Conservation (phyloP, 2,329 filamentous ascomycete genomes). For the Trichoderma hamatum region DNA sequence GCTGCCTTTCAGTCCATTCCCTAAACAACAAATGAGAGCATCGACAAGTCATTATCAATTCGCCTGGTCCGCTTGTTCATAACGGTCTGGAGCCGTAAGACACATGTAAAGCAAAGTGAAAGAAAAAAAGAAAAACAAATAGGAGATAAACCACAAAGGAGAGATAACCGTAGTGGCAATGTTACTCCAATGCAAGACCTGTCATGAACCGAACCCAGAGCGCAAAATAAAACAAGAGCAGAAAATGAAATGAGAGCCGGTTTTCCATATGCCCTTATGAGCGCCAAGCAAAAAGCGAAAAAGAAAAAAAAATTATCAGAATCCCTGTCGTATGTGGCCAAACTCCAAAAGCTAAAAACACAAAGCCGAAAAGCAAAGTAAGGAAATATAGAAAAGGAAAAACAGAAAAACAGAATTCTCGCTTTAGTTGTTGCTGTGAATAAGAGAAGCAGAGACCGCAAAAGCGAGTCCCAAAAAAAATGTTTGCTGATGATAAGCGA, state of each 20-base stretch:
- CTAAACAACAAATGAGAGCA: constrained; percentile 22
- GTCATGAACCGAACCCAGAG: constrained; percentile 24
- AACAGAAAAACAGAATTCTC: constrained; percentile 9
- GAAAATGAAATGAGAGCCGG: constrained; percentile 2
- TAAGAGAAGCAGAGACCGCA: constrained; percentile 8
- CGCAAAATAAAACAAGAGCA: neutral
- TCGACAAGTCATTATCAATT: constrained; percentile 25
- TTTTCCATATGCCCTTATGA: constrained; percentile 24
- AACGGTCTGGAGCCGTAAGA: constrained; percentile 26
- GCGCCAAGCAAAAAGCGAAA: constrained; percentile 18
- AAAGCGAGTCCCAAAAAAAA: neutral
- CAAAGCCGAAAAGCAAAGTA: neutral
- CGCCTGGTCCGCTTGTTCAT: constrained; percentile 22
- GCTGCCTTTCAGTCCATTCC: constrained; percentile 25
- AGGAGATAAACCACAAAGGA: constrained; percentile 14
- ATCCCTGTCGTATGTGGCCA: constrained; percentile 17
- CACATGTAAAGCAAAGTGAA: constrained; percentile 14
- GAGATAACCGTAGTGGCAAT: constrained; percentile 20
- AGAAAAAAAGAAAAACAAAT: neutral
- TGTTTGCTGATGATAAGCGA: neutral
- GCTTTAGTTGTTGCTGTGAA: constrained; percentile 14
- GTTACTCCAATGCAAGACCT: constrained; percentile 19
- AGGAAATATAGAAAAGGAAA: neutral
- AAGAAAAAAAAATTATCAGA: neutral
- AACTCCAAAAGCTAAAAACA: constrained; percentile 21